Evolutionary conservation across 352 stramenopile species (phyloP).

Genomic region (Pythium plurisporium): DNA sequence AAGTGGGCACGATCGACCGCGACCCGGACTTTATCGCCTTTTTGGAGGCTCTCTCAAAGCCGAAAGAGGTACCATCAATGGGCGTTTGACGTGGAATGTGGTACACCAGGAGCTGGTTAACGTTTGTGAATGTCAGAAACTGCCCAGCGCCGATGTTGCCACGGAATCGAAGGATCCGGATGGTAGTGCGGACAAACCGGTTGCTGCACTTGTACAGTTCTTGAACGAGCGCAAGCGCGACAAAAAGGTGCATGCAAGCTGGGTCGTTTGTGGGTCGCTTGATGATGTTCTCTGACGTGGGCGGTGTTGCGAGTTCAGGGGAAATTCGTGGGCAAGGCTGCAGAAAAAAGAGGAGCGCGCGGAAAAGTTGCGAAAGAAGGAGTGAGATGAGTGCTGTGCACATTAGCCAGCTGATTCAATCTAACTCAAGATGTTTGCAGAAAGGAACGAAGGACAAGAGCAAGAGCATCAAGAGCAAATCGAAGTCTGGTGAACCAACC

Average conservation of each 20-base stretch:
- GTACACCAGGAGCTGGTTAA: not conserved
- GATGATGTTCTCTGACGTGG: not conserved
- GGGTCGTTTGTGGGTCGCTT: not conserved
- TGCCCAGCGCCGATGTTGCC: slow-evolving; percentile 57
- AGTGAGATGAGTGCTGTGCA: too few relatives aligned
- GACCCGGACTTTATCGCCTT: slow-evolving; percentile 74
- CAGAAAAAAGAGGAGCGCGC: slow-evolving; percentile 10
- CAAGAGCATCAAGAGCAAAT: slow-evolving; percentile 17
- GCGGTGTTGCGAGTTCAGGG: too few relatives aligned
- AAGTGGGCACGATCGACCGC: slow-evolving; percentile 64
- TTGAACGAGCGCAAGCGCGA: slow-evolving; percentile 79
- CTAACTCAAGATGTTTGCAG: too few relatives aligned
- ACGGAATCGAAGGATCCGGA: slow-evolving; percentile 51
- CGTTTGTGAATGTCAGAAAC: slow-evolving; percentile 61
- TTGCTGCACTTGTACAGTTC: slow-evolving; percentile 77
- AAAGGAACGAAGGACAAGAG: slow-evolving; percentile 14
- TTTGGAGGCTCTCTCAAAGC: slow-evolving; percentile 60
- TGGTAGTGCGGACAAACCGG: slow-evolving; percentile 47
- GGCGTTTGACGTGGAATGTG: not conserved
- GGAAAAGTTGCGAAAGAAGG: slow-evolving; percentile 18
- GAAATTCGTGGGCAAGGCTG: slow-evolving; percentile 14
- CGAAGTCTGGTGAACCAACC: not conserved
- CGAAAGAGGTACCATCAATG: slow-evolving; percentile 44
- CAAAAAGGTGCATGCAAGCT: slow-evolving; percentile 25
- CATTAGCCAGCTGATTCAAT: too few relatives aligned